phyloP scores from a whole-genome alignment of 2,329 filamentous ascomycete genomes.

The Harringtonia aguacate region DNA sequence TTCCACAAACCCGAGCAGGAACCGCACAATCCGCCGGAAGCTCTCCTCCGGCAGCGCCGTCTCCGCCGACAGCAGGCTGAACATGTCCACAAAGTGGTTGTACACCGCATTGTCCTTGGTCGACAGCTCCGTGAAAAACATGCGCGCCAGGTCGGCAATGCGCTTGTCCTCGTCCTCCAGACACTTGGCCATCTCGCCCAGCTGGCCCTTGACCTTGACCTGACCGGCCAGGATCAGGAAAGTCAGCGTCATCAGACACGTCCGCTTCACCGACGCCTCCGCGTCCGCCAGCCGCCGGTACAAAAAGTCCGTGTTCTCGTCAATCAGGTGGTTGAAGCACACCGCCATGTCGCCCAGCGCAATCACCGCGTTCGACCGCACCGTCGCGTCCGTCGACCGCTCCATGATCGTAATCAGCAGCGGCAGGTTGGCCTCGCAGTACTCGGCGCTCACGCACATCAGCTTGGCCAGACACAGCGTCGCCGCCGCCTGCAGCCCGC shows the following conservation, averaged over 20 bases:
- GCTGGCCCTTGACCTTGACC: conserved; percentile 97
- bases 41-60: conserved; percentile 72
- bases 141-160: conserved; percentile 84
- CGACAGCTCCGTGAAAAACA: conserved; percentile 97
- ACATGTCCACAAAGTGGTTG: conserved; percentile 99
- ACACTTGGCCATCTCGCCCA: conserved; percentile 98
- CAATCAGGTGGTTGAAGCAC: conserved; percentile 97
- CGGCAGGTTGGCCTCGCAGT: conserved; percentile 86
- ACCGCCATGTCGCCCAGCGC: conserved; percentile 98
- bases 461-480: conserved; percentile 93
- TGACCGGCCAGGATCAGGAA: conserved; percentile 95
- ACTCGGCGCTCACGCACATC: conserved; percentile 96
- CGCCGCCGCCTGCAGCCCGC: conserved; percentile 82
- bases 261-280: conserved; percentile 86
- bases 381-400: conserved; percentile 81
- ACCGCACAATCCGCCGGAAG: conserved; percentile 79
- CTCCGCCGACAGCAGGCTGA: conserved; percentile 80
- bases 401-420: conserved; percentile 98
- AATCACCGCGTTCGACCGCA: conserved; percentile 92
- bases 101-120: conserved; percentile 99
- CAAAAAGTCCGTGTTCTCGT: conserved; percentile 97
- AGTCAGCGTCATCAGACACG: conserved; percentile 95
- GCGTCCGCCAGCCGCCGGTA: conserved; percentile 86
- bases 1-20: conserved; percentile 90
- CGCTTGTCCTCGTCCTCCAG: conserved; percentile 92